Percentiles rank a stretch among this genome's conserved stretches.
Conservation (phyloP, 192 early-diverging fungal species). For the Coemansia sp. region DNA sequence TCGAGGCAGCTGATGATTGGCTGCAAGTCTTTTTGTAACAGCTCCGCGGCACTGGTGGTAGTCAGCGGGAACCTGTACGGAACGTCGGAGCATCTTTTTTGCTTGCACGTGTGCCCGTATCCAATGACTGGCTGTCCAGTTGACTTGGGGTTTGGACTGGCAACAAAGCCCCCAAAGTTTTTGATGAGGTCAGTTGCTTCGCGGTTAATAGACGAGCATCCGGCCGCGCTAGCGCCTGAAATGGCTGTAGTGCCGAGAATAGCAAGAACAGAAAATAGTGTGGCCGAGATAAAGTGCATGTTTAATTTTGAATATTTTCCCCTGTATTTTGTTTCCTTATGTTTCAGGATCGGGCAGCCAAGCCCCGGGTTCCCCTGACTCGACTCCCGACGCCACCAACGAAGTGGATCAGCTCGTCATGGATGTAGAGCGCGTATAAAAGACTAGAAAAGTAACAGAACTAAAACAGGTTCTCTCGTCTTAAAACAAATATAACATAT, state of each 20-base stretch:
- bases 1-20: background rate
- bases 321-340: too few relatives aligned
- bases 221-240: background rate
- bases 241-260: background rate
- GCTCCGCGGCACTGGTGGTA: background rate
- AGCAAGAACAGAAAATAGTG: background rate
- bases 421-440: too few relatives aligned
- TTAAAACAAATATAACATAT: too few relatives aligned
- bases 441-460: too few relatives aligned
- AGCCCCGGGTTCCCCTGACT: too few relatives aligned
- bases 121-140: background rate
- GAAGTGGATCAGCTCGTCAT: too few relatives aligned
- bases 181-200: background rate
- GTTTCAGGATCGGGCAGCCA: too few relatives aligned
- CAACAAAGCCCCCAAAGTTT: background rate
- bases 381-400: too few relatives aligned
- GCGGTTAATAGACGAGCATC: background rate
- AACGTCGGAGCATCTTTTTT: background rate
- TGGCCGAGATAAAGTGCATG: background rate
- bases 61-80: background rate
- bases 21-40: background rate
- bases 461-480: too few relatives aligned
- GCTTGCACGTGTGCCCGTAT: background rate
- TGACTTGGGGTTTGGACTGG: background rate
- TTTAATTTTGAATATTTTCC: background rate